Conservation (phyloP, 768 basidiomycete species). For the Suillus discolor region DNA sequence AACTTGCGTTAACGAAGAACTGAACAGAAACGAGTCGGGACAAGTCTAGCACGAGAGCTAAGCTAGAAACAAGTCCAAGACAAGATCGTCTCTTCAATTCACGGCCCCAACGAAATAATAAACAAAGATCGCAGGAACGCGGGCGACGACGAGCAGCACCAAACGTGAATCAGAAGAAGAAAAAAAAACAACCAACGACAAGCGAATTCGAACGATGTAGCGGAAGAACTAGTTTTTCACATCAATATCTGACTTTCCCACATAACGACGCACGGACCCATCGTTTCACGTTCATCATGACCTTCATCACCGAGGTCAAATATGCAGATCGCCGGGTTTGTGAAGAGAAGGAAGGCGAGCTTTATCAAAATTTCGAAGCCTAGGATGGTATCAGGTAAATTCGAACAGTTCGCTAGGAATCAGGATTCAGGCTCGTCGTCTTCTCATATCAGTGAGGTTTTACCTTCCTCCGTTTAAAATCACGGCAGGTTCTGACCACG, state of each 20-base stretch:
- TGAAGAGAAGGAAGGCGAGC: not conserved
- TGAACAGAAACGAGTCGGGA: conserved; percentile 4
- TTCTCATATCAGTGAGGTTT: not conserved
- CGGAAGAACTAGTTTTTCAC: not conserved
- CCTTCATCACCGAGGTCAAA: not conserved
- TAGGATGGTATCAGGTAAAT: not conserved
- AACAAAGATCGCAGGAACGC: conserved; percentile 8
- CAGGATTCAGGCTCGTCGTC: not conserved
- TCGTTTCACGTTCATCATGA: not conserved
- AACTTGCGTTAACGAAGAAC: conserved; percentile 8
- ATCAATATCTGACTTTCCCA: conserved; percentile 8
- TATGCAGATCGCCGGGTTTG: not conserved
- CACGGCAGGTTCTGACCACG: not conserved
- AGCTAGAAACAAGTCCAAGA: conserved; percentile 5
- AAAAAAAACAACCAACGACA: conserved; percentile 9
- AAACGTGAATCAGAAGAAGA: conserved; percentile 9
- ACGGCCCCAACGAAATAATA: conserved; percentile 8
- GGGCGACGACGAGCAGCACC: conserved; percentile 3
- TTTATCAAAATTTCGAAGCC: not conserved
- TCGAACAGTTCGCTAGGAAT: not conserved
- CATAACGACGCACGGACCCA: conserved; percentile 8
- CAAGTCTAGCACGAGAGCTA: conserved; percentile 5
- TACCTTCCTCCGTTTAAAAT: not conserved
- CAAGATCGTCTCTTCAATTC: conserved; percentile 7
- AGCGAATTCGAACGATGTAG: not conserved